Conservation (phyloP, 179 eudicot genomes). For the Silene coronaria region DNA sequence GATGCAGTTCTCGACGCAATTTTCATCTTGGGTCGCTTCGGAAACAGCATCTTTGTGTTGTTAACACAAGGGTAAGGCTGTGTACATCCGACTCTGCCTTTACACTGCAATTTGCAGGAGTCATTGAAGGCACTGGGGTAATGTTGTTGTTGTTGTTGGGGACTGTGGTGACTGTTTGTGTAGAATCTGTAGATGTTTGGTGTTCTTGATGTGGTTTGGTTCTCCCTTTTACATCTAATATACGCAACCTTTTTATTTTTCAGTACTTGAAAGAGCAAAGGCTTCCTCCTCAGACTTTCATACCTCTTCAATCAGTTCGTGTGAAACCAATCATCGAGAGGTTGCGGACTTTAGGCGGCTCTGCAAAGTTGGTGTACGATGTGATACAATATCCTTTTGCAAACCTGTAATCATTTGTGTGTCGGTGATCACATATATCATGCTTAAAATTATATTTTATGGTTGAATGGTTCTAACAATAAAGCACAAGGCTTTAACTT, state of each 20-base stretch:
- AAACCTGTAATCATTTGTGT: neutral
- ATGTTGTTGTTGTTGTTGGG: no score
- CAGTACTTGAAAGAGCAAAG: slow-evolving; percentile 95
- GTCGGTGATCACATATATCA: neutral
- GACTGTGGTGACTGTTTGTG: neutral
- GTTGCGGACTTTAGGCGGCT: slow-evolving; percentile 75
- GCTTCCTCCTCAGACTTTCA: slow-evolving; percentile 94
- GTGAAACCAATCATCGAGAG: slow-evolving; percentile 80
- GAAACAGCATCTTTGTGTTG: no score
- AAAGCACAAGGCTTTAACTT: neutral
- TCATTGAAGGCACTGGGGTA: no score
- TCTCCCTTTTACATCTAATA: slow-evolving; percentile 5
- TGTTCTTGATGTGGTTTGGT: slow-evolving; percentile 6
- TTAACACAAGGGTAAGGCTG: no score
- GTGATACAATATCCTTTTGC: slow-evolving; percentile 90
- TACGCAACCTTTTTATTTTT: slow-evolving; percentile 13
- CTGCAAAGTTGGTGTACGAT: slow-evolving; percentile 86
- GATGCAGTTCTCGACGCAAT: no score
- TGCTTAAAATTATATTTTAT: neutral
- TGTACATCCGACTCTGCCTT: no score
- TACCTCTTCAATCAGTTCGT: slow-evolving; percentile 92
- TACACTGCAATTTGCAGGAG: no score
- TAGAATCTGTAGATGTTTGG: neutral
- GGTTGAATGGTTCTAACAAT: neutral
- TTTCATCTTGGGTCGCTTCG: no score